Evolutionary conservation across 2,329 filamentous ascomycete species (phyloP), one percentile per base, ranked within the genome.

Genomic region (Beauveria sp.): DNA sequence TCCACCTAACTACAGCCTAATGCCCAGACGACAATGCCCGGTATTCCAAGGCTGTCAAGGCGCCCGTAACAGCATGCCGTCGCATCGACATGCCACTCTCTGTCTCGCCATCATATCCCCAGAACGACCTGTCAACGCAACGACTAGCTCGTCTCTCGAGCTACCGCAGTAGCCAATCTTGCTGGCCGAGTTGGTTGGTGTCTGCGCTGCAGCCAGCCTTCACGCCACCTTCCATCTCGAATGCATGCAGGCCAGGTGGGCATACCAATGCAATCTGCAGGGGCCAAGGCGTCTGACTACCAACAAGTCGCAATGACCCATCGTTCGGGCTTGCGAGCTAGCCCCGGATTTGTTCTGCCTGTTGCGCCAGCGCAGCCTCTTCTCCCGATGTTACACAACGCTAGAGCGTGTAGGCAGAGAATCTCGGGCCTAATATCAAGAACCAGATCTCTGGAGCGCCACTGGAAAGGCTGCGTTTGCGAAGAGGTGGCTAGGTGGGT

Each of bases 261-360:
- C 56, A 58, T 42, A 18, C 47, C 56, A 47, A 59, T 52, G 47
- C 46, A 58, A 58, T 52, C 57, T 59, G 57, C 57, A 59, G 57
- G 46, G 45, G 45, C 45, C 45, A 58, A 55, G 52, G 34, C 34
- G 34, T 5, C 34, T 20, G 18, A n/a, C 42, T 30, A 30, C 28
- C 30, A 20, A 28, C 49, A 12, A 50, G 42, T 24, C 24, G 42
- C 40, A 14, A 26, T 16, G 28, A 30, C 16, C 28, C 18, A 28
- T 46, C 34, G 56, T 16, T 58, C 34, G 34, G 46, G 56, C 46
- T 58, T 28, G 46, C 54, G 14, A 24, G 43, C 55, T 42, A 50
- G 55, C 55, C 28, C n/a, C 30, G 40, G 16, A 6, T 24, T 43
- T 22, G 18, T 6, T 28, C 5, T 30, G 5, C 42, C 22, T 40